Evolutionary conservation across 805 yeast genomes (phyloP).

Genomic region (Nakazawaea pomicola): DNA sequence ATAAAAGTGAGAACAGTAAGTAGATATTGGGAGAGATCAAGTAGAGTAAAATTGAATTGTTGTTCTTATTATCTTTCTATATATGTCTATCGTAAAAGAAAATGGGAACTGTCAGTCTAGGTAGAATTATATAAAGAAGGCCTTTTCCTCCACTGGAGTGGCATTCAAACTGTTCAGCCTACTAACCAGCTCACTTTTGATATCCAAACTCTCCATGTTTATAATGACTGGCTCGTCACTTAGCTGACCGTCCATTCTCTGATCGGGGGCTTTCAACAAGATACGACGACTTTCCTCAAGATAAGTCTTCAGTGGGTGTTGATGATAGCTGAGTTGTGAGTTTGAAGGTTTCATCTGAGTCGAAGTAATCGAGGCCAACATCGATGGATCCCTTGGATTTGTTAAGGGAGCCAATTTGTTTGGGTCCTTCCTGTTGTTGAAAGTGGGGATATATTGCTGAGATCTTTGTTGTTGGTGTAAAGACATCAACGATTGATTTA

Average conservation of each 20-base stretch:
- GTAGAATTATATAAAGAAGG: slow-evolving; percentile 5
- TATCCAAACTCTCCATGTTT: slow-evolving; percentile 6
- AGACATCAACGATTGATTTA: slow-evolving; percentile 6
- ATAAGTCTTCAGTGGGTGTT: slow-evolving; percentile 1
- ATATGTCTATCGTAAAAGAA: no score
- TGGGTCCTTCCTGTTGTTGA: background rate
- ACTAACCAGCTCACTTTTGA: slow-evolving; percentile 7
- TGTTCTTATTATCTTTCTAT: no score
- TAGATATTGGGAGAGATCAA: no score
- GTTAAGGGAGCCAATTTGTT: background rate
- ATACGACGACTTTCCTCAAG: slow-evolving; percentile 10
- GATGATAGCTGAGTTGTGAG: slow-evolving; percentile 3
- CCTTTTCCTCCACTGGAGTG: slow-evolving; percentile 5
- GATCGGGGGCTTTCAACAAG: background rate
- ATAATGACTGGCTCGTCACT: slow-evolving; percentile 9
- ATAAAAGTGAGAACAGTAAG: no score
- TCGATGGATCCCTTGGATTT: background rate
- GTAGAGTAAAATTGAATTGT: no score
- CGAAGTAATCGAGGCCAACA: slow-evolving; percentile 11
- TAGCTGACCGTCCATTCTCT: slow-evolving; percentile 7
- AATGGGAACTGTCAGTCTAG: background rate
- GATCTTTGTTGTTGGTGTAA: slow-evolving; percentile 5
- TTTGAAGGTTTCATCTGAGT: slow-evolving; percentile 10
- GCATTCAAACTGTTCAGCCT: slow-evolving; percentile 3
- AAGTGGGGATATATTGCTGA: slow-evolving; percentile 4